Base-by-base conservation (phyloP, 192 early-diverging fungal species). In the Pilaira anomala region DNA sequence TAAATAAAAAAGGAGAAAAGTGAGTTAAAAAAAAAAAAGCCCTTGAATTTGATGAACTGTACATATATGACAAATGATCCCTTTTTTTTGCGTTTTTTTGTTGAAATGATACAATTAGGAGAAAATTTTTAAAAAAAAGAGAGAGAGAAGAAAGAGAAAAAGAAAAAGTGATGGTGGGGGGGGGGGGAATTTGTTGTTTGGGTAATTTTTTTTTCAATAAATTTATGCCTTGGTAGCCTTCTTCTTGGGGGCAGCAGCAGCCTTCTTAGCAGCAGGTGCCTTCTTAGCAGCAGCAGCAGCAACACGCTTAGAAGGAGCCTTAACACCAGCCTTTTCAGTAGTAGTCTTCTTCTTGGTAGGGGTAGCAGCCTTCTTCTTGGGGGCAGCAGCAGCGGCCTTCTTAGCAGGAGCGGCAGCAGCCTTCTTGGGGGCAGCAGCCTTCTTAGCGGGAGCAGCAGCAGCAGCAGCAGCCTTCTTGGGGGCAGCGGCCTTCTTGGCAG, bases 261-360 rank as follows among this genome's bases (percentile, higher is more conserved):
- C 41, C 59, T 52, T 60, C 75, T 77, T 82, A 41, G 74, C 69
- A 16, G 75, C 65, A 13, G 72, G 49, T 51, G 78, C 67, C 33
- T 36, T 46, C 44, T 46, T 46, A 52, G 55, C 24, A 53, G 74
- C 77, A 55, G 76, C 63, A 29, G 72, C 71, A 55, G 76, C 63
- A 29, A 68, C 71, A 52, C 57, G 63, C 68, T 76, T 78, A 61
- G 70, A 71, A 33, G 82, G 69, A 13, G 67, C 67, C 53, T 63
- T 64, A 25, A 49, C 51, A 24, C 56, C 77, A 14, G 73, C 68
- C 52, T 72, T 76, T 9, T 72, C 61, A 48, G 79, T 65, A 25
- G 77, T 69, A 44, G 74, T 74, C 33, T 65, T 60, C 67, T 78
- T 82, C 50, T 74, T 77, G 45, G 83, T 59, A 7, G 60, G 44